Evolutionary conservation across 2,329 filamentous ascomycete genomes (phyloP).

Genomic region (Arachnopeziza araneosa): DNA sequence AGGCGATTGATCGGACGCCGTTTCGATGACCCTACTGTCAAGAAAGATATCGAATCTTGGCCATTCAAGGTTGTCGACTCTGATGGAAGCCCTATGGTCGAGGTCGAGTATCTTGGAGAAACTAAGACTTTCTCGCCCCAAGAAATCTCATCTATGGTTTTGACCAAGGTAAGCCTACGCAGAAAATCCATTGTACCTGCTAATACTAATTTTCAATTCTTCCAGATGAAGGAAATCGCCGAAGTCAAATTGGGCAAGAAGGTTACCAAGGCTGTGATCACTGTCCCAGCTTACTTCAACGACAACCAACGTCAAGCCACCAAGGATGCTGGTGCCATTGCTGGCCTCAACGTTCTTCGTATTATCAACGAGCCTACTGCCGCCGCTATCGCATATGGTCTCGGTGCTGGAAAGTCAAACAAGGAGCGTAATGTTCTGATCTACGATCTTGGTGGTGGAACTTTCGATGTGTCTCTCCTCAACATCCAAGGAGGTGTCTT

Average conservation of each 20-base stretch:
- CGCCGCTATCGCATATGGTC: constrained; percentile 96
- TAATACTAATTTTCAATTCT: not conserved
- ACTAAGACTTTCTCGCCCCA: constrained; percentile 95
- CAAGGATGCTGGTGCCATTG: constrained; percentile 97
- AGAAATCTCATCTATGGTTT: constrained; percentile 98
- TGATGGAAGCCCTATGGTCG: constrained; percentile 79
- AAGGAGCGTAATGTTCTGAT: constrained; percentile 99
- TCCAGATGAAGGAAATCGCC: constrained; percentile 97
- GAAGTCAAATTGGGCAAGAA: constrained; percentile 98
- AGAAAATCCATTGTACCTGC: not conserved
- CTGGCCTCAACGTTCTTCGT: constrained; percentile 96
- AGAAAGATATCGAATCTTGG: constrained; percentile 97
- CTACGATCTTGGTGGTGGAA: constrained; percentile 99
- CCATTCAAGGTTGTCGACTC: constrained; percentile 97
- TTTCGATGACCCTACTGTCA: constrained; percentile 92
- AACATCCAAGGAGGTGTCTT: constrained; percentile 99
- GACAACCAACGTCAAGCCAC: constrained; percentile 99
- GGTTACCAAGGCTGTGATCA: constrained; percentile 98
- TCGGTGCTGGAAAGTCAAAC: constrained; percentile 87
- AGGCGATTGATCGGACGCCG: constrained; percentile 97
- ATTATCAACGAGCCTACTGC: constrained; percentile 99
- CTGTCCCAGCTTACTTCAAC: constrained; percentile 99
- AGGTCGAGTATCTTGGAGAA: constrained; percentile 94
- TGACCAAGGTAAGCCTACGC: constrained; percentile 70
- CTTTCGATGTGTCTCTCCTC: constrained; percentile 98